Conservation (phyloP, 306 rosid species). For the Vigna mungo region DNA sequence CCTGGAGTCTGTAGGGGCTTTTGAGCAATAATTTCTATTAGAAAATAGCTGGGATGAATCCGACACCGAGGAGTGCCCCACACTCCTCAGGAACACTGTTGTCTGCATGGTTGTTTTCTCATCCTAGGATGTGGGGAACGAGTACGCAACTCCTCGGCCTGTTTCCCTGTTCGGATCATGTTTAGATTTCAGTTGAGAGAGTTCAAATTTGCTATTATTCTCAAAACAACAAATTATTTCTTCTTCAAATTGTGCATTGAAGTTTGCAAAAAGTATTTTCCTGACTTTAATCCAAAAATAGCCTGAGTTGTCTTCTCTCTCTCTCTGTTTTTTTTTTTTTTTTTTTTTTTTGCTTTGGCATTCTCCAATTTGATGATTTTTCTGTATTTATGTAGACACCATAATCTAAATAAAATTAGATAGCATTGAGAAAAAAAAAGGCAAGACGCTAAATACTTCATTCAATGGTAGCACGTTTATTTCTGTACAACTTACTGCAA, state of each 20-base stretch:
- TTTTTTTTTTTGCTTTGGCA: constrained; percentile 16
- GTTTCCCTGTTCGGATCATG: background rate
- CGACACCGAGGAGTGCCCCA: background rate
- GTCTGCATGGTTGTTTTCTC: background rate
- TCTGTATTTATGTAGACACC: background rate
- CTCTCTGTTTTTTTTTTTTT: background rate
- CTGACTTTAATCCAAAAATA: background rate
- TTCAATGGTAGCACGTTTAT: constrained; percentile 29
- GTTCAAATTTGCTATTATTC: background rate
- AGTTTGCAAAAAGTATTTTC: background rate
- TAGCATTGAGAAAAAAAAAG: background rate
- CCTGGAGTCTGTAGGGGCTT: background rate
- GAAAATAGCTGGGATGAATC: background rate
- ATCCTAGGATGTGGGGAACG: constrained; percentile 2
- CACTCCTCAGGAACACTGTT: background rate
- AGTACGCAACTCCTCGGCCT: constrained; percentile 12
- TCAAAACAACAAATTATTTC: background rate
- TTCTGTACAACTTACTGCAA: constrained; percentile 1
- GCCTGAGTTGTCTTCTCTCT: background rate
- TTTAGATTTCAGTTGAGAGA: background rate
- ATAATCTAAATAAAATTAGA: background rate
- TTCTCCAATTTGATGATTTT: constrained; percentile 16
- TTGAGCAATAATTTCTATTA: background rate
- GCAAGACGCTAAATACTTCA: constrained; percentile 20
- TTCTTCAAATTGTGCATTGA: background rate